A percentile compares a stretch with the other conserved stretches of the same genome.
Evolutionary conservation across 768 basidiomycete species (phyloP).

Genomic region (Boletus pseudo-olivaceus): DNA sequence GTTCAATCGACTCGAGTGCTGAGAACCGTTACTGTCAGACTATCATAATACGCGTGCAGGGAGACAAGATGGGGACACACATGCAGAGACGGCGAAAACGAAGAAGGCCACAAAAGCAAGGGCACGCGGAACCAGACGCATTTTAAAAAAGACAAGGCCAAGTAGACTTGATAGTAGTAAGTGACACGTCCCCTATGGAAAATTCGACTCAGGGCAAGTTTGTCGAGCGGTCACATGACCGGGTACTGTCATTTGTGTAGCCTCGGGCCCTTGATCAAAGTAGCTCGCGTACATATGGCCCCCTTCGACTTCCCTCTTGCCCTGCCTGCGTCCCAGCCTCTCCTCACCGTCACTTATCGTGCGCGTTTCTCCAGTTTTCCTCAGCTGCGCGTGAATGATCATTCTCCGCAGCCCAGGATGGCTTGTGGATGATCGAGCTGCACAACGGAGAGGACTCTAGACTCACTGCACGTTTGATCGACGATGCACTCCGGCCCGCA

Average conservation of each 20-base stretch:
- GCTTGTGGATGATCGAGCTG: slow-evolving; percentile 75
- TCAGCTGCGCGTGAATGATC: neutral
- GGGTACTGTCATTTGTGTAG: neutral
- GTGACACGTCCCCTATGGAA: slow-evolving; percentile 26
- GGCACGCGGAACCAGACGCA: slow-evolving; percentile 34
- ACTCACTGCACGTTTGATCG: slow-evolving; percentile 55
- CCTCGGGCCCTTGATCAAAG: neutral
- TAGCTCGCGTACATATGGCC: slow-evolving; percentile 1
- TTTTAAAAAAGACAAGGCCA: slow-evolving; percentile 8
- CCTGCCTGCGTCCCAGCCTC: slow-evolving; percentile 47
- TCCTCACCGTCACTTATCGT: slow-evolving; percentile 72
- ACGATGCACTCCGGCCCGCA: slow-evolving; percentile 62
- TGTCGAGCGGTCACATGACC: slow-evolving; percentile 15
- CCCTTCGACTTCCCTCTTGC: slow-evolving; percentile 34
- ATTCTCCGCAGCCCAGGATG: slow-evolving; percentile 36
- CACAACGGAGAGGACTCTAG: slow-evolving; percentile 77
- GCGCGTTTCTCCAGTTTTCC: slow-evolving; percentile 13
- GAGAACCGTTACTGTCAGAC: slow-evolving; percentile 7
- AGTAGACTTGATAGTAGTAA: neutral
- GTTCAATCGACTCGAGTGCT: slow-evolving; percentile 39
- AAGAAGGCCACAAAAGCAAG: slow-evolving; percentile 29
- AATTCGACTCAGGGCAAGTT: slow-evolving; percentile 27
- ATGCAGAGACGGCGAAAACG: slow-evolving; percentile 29
- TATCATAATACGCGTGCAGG: neutral
- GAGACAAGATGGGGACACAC: slow-evolving; percentile 14